Conservation (phyloP, 768 basidiomycete species). For the Boletus patriciae region DNA sequence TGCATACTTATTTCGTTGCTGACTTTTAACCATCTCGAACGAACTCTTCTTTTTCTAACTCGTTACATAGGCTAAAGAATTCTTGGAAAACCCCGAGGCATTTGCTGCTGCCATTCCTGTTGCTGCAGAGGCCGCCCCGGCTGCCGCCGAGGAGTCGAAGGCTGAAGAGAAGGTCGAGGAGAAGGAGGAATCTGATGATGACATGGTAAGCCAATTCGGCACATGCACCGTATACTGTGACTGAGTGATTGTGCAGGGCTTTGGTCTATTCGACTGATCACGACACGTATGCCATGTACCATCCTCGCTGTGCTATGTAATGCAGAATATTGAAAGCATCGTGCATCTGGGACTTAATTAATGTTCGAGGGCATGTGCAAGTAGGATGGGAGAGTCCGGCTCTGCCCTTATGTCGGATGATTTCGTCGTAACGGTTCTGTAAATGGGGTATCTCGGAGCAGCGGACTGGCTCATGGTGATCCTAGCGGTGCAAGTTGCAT, state of each 20-base stretch:
- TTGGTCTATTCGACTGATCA: constrained; percentile 85
- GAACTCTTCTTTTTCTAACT: constrained; percentile 4
- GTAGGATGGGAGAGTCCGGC: neutral
- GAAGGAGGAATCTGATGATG: constrained; percentile 84
- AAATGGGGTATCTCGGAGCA: constrained; percentile 17
- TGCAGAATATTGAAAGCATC: constrained; percentile 18
- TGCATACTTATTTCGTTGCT: constrained; percentile 33
- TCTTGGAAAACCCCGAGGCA: constrained; percentile 97
- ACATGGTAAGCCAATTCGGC: constrained; percentile 61
- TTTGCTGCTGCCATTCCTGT: constrained; percentile 81
- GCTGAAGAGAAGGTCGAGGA: constrained; percentile 78
- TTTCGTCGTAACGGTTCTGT: neutral
- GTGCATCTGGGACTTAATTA: constrained; percentile 7
- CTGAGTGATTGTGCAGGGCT: constrained; percentile 56
- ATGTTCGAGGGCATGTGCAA: constrained; percentile 1
- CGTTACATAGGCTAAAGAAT: constrained; percentile 78
- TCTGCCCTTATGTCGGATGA: neutral
- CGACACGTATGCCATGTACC: constrained; percentile 17
- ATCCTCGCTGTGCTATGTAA: constrained; percentile 20
- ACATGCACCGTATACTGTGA: neutral
- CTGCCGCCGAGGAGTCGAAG: constrained; percentile 57
- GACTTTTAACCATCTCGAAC: constrained; percentile 19
- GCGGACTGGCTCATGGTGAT: neutral
- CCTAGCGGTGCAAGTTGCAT: neutral
- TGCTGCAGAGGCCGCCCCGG: constrained; percentile 50